These are phyloP conservation scores for Pisolithus tinctorius DNA, from an alignment of 768 basidiomycete genomes.

Conservation along the genomic window DNA sequence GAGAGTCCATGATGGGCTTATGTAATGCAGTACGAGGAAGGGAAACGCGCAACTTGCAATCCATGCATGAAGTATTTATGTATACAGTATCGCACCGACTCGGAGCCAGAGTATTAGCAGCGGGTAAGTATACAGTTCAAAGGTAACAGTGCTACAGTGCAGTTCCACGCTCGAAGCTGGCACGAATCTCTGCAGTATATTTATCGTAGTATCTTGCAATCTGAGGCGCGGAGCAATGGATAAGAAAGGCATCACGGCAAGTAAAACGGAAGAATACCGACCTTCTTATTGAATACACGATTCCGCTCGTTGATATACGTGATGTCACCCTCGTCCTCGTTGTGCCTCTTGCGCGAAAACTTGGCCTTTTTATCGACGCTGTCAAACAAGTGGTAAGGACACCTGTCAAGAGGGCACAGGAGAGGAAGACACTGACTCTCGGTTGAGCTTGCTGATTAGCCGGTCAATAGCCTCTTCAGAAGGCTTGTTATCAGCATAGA, in stretches of 20 bases:
- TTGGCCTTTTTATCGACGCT: conserved; percentile 88
- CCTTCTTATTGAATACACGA: conserved; percentile 49
- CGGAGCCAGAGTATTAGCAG: no score
- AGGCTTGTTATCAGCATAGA: conserved; percentile 95
- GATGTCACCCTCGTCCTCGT: no score
- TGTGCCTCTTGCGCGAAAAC: not conserved
- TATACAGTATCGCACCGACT: no score
- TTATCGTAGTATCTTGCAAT: conserved; percentile 81
- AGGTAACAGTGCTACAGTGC: conserved; percentile 43
- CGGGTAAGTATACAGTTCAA: no score
- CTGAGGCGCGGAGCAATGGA: no score
- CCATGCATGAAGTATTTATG: no score
- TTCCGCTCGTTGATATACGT: no score
- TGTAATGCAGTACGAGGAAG: no score
- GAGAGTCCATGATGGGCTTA: no score
- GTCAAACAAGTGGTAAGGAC: not conserved
- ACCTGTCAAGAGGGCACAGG: not conserved
- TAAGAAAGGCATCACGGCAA: no score
- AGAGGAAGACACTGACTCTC: conserved; percentile 58
- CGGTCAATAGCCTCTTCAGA: conserved; percentile 92
- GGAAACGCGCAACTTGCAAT: no score
- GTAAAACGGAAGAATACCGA: no score
- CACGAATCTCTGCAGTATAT: conserved; percentile 92
- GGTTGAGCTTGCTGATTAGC: conserved; percentile 85
- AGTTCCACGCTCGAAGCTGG: conserved; percentile 96